Percentiles rank a stretch among this genome's conserved stretches.
These are phyloP conservation scores for Kodamaea leandrae DNA, from an alignment of 805 yeast genomes.

Conservation along the genomic window DNA sequence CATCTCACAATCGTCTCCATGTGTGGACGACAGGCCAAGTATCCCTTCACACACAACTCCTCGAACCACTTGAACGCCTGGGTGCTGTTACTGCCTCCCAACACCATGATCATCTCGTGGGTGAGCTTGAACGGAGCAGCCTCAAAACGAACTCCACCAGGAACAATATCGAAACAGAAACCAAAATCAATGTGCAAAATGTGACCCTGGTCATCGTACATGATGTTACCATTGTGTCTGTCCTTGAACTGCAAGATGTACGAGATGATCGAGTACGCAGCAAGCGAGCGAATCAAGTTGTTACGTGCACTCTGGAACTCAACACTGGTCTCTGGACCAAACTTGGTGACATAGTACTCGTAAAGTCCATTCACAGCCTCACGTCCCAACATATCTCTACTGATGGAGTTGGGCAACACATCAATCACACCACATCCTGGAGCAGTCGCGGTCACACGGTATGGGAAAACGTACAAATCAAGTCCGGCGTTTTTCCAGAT, in stretches of 20 bases:
- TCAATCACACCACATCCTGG: conserved; percentile 99
- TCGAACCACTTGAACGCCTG: conserved; percentile 93
- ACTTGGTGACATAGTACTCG: conserved; percentile 86
- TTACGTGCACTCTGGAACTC: conserved; percentile 90
- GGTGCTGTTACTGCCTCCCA: conserved; percentile 86
- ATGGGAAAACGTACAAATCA: conserved; percentile 88
- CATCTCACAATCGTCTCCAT: conserved; percentile 81
- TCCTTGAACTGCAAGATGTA: conserved; percentile 92
- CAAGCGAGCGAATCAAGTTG: conserved; percentile 89
- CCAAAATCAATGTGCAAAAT: conserved; percentile 97
- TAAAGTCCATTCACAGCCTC: conserved; percentile 97
- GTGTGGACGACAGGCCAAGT: conserved; percentile 81
- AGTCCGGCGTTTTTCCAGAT: conserved; percentile 87
- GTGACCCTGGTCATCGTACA: conserved; percentile 95
- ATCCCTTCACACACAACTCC: conserved; percentile 91
- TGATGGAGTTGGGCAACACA: conserved; percentile 90
- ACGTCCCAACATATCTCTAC: conserved; percentile 97
- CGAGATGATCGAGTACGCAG: conserved; percentile 91
- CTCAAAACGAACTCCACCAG: conserved; percentile 97
- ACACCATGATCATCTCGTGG: conserved; percentile 90
- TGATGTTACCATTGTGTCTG: conserved; percentile 96
- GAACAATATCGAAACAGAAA: conserved; percentile 96
- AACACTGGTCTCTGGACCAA: conserved; percentile 89
- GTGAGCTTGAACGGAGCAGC: conserved; percentile 98
- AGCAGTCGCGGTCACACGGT: conserved; percentile 96